Conservation (phyloP, 2,329 filamentous ascomycete genomes). For the Colletotrichum chrysophilum region DNA sequence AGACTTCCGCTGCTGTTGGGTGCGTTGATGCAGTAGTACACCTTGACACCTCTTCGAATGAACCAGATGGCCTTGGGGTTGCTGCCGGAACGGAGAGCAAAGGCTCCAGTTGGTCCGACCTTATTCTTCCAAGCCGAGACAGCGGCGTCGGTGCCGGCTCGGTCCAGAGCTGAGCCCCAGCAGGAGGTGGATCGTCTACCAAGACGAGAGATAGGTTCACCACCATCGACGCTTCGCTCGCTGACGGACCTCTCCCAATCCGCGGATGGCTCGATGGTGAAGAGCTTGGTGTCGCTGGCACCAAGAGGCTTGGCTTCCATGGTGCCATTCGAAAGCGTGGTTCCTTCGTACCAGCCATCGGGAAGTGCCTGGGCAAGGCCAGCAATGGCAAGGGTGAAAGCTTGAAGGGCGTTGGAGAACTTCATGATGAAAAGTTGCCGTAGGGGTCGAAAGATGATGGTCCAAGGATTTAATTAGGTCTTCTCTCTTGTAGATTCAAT, state of each 20-base stretch:
- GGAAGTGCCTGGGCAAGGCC: neutral
- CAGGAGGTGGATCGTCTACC: neutral
- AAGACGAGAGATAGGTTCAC: neutral
- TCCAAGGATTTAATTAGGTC: neutral
- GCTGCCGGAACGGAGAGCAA: neutral
- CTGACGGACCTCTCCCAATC: neutral
- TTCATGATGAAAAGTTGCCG: neutral
- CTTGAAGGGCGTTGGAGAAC: neutral
- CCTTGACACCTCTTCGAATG: rapidly evolving
- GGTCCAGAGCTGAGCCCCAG: neutral
- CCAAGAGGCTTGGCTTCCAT: neutral
- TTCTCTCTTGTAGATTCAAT: neutral
- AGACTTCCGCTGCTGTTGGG: neutral
- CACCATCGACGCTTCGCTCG: neutral
- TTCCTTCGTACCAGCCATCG: neutral
- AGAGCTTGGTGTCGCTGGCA: neutral
- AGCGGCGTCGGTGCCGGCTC: neutral
- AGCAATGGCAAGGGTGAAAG: neutral
- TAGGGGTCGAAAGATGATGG: neutral
- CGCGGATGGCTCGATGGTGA: neutral
- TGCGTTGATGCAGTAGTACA: neutral
- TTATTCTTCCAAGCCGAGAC: neutral
- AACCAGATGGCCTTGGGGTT: neutral
- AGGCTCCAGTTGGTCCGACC: neutral
- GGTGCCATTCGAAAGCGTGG: neutral